Base-by-base conservation (phyloP, 495 filamentous ascomycete species). In the Aspergillus leporis region DNA sequence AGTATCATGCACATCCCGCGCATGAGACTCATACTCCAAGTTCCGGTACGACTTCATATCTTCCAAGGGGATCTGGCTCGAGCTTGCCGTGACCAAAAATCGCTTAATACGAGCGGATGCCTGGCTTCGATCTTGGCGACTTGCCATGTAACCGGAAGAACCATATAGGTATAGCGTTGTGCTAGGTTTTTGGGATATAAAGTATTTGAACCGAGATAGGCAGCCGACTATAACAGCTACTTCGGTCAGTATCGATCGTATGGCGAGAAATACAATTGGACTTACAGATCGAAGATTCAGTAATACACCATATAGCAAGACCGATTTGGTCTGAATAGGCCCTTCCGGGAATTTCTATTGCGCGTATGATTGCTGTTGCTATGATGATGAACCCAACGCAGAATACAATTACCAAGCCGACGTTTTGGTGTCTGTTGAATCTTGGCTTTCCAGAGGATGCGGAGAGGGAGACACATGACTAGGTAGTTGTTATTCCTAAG, bases 191-290 rank as follows among this genome's bases (percentile, higher is more conserved):
- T 30, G 52, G 1, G 63, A 64, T 23, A 70, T 54, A n/a, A 70
- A 56, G 10, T 71, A 66, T 58, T 78, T 78, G 60, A 81, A 77
- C 1, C 77, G 77, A 4, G 78, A 77, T 0, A 81, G 73, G 49
- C 78, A 79, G 16, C 78, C 78, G 21, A 82, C 73, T 9, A 80
- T 69, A 18, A 81, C 69, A 38, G 79, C 79, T 82, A 10, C 6
- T 28, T 18, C n/a, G 9, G 4, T 47, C 25, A 18, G 19, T 22
- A 21, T 32, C 21, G n/a, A 22, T 23, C 18, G 7, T 31, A 23
- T 23, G 16, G 30, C n/a, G 23, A 43, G 45, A 36, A 21, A 22
- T 10, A 7, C 30, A 1, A 30, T 18, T 14, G 19, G 3, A 69
- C 66, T 31, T 59, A 72, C 72, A 73, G 21, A 72, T 62, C 12